phyloP scores from a whole-genome alignment of 2,329 filamentous ascomycete genomes.

The Pseudogymnoascus sp. region DNA sequence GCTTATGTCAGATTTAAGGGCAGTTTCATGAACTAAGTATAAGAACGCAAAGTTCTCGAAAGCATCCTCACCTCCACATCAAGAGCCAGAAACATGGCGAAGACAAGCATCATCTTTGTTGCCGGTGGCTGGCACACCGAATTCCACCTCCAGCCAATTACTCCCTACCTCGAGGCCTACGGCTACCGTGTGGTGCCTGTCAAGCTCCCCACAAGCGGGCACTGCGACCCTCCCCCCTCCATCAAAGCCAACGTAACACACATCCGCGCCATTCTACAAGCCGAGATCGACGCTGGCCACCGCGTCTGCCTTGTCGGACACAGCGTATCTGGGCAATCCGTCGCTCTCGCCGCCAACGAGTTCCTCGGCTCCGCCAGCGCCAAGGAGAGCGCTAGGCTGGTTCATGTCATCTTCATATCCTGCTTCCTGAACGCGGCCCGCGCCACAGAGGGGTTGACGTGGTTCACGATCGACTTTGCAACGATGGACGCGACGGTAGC shows the following conservation, averaged over 20 bases:
- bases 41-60: not conserved
- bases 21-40: not conserved
- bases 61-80: not conserved
- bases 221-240: not conserved
- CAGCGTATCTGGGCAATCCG: slow-evolving; percentile 4
- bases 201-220: not conserved
- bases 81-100: not conserved
- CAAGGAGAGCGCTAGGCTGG: not conserved
- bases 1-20: not conserved
- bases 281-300: slow-evolving; percentile 3
- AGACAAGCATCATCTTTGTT: slow-evolving; percentile 4
- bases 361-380: slow-evolving; percentile 3
- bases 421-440: not conserved
- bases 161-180: not conserved
- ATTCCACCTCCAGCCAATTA: not conserved
- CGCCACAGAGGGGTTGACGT: not conserved
- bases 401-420: not conserved
- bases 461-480: slow-evolving; percentile 2
- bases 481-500: slow-evolving; percentile 1
- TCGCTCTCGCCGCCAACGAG: not conserved
- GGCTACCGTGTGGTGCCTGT: not conserved
- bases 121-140: slow-evolving; percentile 3
- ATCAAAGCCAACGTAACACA: not conserved
- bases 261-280: not conserved
- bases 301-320: not conserved